Evolutionary conservation across 1,284 basidiomycete species (phyloP), one percentile per base, ranked within the genome.

Genomic region (Moniliophthora roreri): DNA sequence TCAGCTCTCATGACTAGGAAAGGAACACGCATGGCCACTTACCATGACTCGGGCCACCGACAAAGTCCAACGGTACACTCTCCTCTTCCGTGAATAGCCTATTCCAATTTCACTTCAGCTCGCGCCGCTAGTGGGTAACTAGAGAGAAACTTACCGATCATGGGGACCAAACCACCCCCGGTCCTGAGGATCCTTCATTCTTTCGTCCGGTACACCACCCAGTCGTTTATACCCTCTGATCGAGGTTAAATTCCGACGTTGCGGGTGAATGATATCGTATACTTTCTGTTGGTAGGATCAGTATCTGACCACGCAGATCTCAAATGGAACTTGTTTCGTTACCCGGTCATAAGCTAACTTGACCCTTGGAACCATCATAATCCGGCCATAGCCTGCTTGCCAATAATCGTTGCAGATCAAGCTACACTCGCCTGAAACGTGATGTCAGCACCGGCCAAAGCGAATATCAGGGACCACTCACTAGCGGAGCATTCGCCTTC

Each of bases 351-450:
- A 97, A 0, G 95, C 95, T 50, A 98, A 76, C 69, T 97, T 96
- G 47, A 98, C 95, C 46, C 95, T 78, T 1, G 95, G 93, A 0
- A 97, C 93, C 94, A 97, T 98, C 72, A 97, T 80, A 62, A 98
- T 96, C 51, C 95, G 78, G 1, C 95, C 95, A 67, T 94, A 98
- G 0, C 95, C 95, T 3, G 89, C 82, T 57, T 88, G 84, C 90
- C 92, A 95, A 69, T 95, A 95, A 70, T 95, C 89, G 73, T 96
- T 98, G 75, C 95, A 96, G 62, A 98, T 95, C 55, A 98, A 77
- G 71, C 86, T 89, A 74, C 95, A 98, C 73, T 98, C 95, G 11
- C 28, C 28, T 32, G 11, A 32, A 11, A 11, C 6, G 6, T 6
- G 7, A 32, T 32, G 28, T 32, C 28, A 32, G 28, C 28, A 32